Evolutionary conservation across 495 filamentous ascomycete genomes (phyloP), one percentile per base, ranked within the genome.

Genomic region (Penicillium egyptiacum): DNA sequence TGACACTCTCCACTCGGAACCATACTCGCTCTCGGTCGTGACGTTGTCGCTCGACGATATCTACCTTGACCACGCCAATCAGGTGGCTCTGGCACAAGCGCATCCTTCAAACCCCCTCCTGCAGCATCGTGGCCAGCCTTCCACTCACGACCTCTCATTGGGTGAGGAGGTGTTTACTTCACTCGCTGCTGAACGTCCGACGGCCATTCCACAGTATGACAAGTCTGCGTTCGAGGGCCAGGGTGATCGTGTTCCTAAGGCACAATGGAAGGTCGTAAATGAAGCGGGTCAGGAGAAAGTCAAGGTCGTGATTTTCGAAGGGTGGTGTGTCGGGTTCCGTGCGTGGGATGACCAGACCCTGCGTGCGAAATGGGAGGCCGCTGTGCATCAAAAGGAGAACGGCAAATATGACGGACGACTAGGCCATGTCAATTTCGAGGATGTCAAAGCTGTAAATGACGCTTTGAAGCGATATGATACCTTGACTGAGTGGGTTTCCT

Each of bases 1-100:
- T 46, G 63, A 80, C 19, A 86, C 81, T n/a, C 83, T 96, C 35
- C 76, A 78, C 51, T 76, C 80, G n/a, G 78, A 83, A 23, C 85
- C 84, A 2, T 81, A 90, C 69, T 80, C 77, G 10, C 79, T 96
- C 39, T 75, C 83, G 52, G 90, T 89, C 5, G 76, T 88, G 33
- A 89, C 92, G 8, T 79, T 91, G 64, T 92, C 88, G 65, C 91
- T 96, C 53, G 93, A 97, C 70, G 92, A 98, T 71, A 84, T 97
- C 53, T 97, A 97, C 70, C 83, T 95, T 53, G 76, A 85, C 4
- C 87, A 89, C 70, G 76, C 74, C 41, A 81, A 87, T 60, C 93
- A 95, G 73, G 67, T 81, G n/a, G 70, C 77, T 9, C 81, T 97
- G 16, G 88, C 78, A 14, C 58, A 68, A 26, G 66, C 80, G 0